phyloP scores from a whole-genome alignment of 257 asterid species.

The Nicotiana tabacum region DNA sequence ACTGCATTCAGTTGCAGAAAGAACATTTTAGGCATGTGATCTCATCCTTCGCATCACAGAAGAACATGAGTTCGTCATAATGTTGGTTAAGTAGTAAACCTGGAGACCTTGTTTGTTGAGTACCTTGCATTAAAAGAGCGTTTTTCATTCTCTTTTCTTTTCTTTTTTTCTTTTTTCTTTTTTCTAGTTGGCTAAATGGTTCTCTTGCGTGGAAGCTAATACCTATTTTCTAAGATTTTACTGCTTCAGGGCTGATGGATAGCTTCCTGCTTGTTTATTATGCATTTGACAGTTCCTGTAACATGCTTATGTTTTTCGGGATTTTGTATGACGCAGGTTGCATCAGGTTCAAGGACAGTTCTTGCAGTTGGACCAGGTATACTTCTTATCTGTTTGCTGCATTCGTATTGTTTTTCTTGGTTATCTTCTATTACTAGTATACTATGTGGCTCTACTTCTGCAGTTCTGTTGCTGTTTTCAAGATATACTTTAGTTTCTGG shows the following conservation, averaged over 20 bases:
- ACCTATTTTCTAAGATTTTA: neutral
- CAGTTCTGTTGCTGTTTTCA: neutral
- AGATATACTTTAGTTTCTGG: neutral
- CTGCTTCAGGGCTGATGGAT: neutral
- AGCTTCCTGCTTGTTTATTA: neutral
- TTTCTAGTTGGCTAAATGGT: neutral
- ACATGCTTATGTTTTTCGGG: neutral
- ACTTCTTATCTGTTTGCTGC: conserved; percentile 11
- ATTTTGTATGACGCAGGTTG: conserved; percentile 40
- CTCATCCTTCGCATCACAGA: neutral
- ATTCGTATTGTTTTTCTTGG: neutral
- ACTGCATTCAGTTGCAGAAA: neutral
- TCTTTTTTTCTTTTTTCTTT: neutral
- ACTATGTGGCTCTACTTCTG: neutral
- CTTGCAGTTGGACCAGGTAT: conserved; percentile 97
- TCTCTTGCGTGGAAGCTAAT: neutral
- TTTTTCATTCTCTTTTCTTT: neutral
- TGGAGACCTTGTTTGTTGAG: neutral
- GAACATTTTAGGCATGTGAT: neutral
- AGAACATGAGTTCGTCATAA: neutral
- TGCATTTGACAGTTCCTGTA: neutral
- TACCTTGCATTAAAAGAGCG: neutral
- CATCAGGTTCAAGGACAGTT: conserved; percentile 93
- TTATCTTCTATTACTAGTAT: neutral
- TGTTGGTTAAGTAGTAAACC: neutral